Evolutionary conservation across 78 protist genomes (phyloP).

Genomic region (Dictyostelium brefeldianum): DNA sequence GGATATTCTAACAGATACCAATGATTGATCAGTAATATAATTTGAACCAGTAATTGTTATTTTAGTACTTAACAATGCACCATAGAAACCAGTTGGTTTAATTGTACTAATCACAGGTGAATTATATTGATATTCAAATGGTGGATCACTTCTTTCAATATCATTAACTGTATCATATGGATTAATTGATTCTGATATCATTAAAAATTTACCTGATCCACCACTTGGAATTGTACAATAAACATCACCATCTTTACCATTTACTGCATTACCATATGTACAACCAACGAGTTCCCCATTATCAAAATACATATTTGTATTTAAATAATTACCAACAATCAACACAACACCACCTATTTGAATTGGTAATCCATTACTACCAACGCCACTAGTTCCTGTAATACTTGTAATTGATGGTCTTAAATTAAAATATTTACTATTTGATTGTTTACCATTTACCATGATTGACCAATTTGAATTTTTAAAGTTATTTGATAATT

Average conservation of each 20-base stretch:
- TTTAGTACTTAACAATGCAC: background rate
- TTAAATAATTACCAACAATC: background rate
- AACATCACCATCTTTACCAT: background rate
- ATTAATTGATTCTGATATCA: background rate
- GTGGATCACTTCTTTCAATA: background rate
- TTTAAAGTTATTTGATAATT: slow-evolving; percentile 4
- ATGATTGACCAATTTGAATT: background rate
- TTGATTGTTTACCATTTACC: background rate
- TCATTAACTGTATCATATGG: background rate
- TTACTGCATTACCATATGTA: background rate
- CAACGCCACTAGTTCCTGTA: background rate
- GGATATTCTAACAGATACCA: background rate
- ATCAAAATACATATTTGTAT: background rate
- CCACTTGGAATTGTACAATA: slow-evolving; percentile 1
- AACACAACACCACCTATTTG: background rate
- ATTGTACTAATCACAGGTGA: background rate
- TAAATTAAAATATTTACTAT: background rate
- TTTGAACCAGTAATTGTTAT: background rate
- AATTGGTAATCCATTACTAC: background rate
- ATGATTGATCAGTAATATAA: background rate
- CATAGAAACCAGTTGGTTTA: background rate
- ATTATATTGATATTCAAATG: background rate
- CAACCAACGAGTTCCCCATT: too few relatives aligned
- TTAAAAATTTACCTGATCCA: background rate
- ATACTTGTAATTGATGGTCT: background rate